Evolutionary conservation across 1,284 basidiomycete species (phyloP).

Genomic region (Leccinum griseonigrum): DNA sequence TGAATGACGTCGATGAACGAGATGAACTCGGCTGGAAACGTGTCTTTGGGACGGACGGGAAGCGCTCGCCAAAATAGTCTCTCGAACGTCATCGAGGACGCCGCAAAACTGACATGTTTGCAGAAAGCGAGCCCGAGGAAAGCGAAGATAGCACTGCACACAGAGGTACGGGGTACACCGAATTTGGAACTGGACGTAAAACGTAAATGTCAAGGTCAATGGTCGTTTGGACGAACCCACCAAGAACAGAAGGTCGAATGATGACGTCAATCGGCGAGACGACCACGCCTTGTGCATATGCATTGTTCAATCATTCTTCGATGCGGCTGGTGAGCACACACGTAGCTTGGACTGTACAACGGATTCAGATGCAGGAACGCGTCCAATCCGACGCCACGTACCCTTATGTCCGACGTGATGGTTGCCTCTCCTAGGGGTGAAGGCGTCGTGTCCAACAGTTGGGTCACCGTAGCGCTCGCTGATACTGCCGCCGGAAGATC

Average conservation of each 20-base stretch:
- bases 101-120: slow-evolving; percentile 57
- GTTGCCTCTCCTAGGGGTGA: slow-evolving; percentile 48
- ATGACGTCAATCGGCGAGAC: slow-evolving; percentile 48
- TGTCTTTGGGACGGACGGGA: slow-evolving; percentile 20
- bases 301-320: slow-evolving; percentile 71
- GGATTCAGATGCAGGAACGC: slow-evolving; percentile 4
- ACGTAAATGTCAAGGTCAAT: slow-evolving; percentile 1
- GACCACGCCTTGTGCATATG: slow-evolving; percentile 56
- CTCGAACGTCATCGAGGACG: slow-evolving; percentile 63
- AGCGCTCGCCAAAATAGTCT: slow-evolving; percentile 40
- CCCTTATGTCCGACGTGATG: slow-evolving; percentile 57
- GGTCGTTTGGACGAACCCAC: slow-evolving; percentile 35
- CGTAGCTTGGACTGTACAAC: slow-evolving; percentile 49
- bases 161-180: slow-evolving; percentile 50
- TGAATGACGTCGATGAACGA: slow-evolving; percentile 2
- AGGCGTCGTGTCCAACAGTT: slow-evolving; percentile 48
- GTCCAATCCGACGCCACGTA: slow-evolving; percentile 29
- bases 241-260: slow-evolving; percentile 54
- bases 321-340: slow-evolving; percentile 50
- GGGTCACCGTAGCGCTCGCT: slow-evolving; percentile 41
- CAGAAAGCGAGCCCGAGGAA: slow-evolving; percentile 49
- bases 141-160: slow-evolving; percentile 58
- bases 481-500: slow-evolving; percentile 59
- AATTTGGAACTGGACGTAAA: slow-evolving; percentile 49
- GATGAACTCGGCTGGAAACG: slow-evolving; percentile 38